Percentiles rank a stretch among this genome's conserved stretches.
These are phyloP conservation scores for Carex parvula DNA, from an alignment of 176 grass and related monocot species.

Conservation along the genomic window DNA sequence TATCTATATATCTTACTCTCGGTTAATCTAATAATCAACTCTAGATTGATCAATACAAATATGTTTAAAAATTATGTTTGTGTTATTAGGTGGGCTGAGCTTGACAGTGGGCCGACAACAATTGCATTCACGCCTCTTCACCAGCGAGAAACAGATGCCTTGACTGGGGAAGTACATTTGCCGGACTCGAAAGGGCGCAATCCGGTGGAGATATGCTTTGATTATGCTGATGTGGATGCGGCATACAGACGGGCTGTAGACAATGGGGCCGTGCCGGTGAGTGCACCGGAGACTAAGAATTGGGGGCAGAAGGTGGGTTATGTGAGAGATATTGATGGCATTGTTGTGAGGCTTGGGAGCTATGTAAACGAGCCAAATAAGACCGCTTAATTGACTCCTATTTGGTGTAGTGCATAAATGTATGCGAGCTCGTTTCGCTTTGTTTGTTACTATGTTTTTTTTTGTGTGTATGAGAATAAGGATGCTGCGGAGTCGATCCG, in stretches of 20 bases:
- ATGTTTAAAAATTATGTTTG: not conserved
- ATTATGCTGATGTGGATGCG: constrained; percentile 67
- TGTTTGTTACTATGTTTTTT: not conserved
- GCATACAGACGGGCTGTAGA: constrained; percentile 56
- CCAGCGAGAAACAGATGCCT: constrained; percentile 64
- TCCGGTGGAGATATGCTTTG: constrained; percentile 82
- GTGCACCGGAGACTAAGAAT: constrained; percentile 54
- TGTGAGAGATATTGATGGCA: constrained; percentile 75
- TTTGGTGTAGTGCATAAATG: not conserved
- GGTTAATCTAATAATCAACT: not conserved
- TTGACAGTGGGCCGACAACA: constrained; percentile 72
- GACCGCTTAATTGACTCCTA: not conserved
- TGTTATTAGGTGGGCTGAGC: constrained; percentile 62
- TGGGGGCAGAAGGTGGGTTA: constrained; percentile 90
- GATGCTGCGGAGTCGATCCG: too few relatives aligned
- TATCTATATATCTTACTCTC: not conserved
- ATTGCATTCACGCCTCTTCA: constrained; percentile 77
- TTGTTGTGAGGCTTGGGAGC: constrained; percentile 54
- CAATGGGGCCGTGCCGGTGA: constrained; percentile 49
- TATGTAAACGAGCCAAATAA: constrained; percentile 26
- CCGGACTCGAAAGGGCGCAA: constrained; percentile 33
- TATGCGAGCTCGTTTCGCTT: not conserved
- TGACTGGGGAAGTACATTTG: constrained; percentile 49
- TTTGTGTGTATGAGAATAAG: too few relatives aligned
- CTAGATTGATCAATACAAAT: not conserved